A percentile compares a stretch with the other conserved stretches of the same genome.
Conservation (phyloP, 306 rosid genomes). For the Castanospermum australe region DNA sequence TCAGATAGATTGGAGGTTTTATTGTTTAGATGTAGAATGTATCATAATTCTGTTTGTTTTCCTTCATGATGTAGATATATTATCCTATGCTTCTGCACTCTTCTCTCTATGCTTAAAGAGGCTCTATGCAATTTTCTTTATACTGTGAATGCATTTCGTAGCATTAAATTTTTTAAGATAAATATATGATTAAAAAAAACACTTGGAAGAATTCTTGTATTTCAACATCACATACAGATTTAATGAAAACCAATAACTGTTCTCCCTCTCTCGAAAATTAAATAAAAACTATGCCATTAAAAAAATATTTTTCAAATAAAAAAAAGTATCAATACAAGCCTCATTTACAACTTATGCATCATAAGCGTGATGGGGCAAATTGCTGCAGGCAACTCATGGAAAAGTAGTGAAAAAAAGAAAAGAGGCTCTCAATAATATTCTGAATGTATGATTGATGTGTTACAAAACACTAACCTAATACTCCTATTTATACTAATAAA, state of each 20-base stretch:
- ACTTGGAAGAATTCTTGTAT: background rate
- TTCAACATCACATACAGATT: background rate
- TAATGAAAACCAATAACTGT: background rate
- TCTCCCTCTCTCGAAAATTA: background rate
- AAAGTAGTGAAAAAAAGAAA: too few relatives aligned
- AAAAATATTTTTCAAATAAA: background rate
- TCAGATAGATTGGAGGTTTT: background rate
- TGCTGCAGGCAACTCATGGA: background rate
- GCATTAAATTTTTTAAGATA: background rate
- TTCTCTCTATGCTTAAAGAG: background rate
- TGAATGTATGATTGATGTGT: too few relatives aligned
- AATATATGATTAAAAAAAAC: background rate
- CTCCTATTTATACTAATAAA: too few relatives aligned
- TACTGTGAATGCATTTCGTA: background rate
- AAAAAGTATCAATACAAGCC: background rate
- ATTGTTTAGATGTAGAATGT: background rate
- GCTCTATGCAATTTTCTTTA: background rate
- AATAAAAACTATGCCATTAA: background rate
- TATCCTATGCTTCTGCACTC: background rate
- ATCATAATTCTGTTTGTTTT: background rate
- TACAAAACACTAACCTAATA: too few relatives aligned
- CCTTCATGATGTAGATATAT: background rate
- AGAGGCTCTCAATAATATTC: too few relatives aligned
- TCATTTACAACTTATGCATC: background rate
- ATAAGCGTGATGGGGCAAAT: slow-evolving; percentile 3